Conservation (phyloP, 2,329 filamentous ascomycete genomes). For the Cercospora zeina region DNA sequence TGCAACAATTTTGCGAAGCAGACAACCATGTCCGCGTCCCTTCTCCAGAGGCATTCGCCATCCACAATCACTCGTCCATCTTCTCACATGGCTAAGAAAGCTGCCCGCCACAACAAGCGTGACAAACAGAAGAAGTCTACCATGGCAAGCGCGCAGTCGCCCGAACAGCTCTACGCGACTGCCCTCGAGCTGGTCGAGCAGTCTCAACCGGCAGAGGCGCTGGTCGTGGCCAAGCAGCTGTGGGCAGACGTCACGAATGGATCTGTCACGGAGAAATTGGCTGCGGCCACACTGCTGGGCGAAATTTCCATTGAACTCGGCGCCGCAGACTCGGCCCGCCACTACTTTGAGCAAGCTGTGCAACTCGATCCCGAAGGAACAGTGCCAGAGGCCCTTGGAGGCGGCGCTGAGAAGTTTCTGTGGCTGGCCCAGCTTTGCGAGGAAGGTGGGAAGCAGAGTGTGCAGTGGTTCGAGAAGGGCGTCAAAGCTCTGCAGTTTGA, state of each 20-base stretch:
- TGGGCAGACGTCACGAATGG: constrained; percentile 50
- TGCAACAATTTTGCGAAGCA: background rate
- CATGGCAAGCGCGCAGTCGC: constrained; percentile 49
- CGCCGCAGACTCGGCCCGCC: constrained; percentile 72
- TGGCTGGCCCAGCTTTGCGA: constrained; percentile 88
- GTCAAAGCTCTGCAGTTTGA: constrained; percentile 70
- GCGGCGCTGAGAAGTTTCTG: constrained; percentile 89
- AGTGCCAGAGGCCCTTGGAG: constrained; percentile 69
- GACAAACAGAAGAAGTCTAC: constrained; percentile 3
- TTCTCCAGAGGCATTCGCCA: background rate
- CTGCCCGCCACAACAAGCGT: constrained; percentile 45
- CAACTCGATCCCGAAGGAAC: constrained; percentile 73
- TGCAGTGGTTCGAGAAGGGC: constrained; percentile 65
- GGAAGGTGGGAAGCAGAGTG: constrained; percentile 60
- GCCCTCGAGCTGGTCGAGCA: constrained; percentile 60
- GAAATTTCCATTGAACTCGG: constrained; percentile 82
- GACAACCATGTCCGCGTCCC: background rate
- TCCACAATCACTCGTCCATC: background rate
- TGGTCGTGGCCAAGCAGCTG: constrained; percentile 56
- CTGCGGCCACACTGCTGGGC: constrained; percentile 73
- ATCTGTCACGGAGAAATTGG: constrained; percentile 50
- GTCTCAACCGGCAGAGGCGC: constrained; percentile 59
- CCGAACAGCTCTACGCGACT: constrained; percentile 58
- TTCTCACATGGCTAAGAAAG: constrained; percentile 13
- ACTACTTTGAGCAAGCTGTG: constrained; percentile 71